Percentiles rank a stretch among this genome's conserved stretches.
Conservation (phyloP, 768 basidiomycete genomes). For the Lentinula sp. region DNA sequence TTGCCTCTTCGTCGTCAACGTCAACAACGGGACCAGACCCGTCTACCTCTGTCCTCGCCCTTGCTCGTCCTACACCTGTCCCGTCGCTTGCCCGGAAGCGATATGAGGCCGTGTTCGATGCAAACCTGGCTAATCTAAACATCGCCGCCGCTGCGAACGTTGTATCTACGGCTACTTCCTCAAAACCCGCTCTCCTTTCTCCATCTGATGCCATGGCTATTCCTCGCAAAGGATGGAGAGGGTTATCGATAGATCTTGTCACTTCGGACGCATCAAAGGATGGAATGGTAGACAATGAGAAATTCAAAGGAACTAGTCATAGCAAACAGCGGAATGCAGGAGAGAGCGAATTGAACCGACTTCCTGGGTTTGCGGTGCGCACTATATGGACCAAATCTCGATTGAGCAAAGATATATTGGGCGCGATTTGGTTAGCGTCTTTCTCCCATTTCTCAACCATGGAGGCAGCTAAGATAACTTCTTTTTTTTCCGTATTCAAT, state of each 20-base stretch:
- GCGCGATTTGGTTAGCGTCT: constrained; percentile 58
- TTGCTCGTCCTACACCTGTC: constrained; percentile 56
- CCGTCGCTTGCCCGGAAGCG: constrained; percentile 57
- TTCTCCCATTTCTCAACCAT: neutral
- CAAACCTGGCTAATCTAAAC: constrained; percentile 27
- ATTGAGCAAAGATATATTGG: constrained; percentile 44
- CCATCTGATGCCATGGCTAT: neutral
- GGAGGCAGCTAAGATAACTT: neutral
- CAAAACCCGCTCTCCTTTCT: neutral
- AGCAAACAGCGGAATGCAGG: constrained; percentile 21
- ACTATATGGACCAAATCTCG: constrained; percentile 59
- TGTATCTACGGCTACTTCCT: constrained; percentile 12
- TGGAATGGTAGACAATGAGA: constrained; percentile 14
- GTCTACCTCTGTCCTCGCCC: constrained; percentile 14
- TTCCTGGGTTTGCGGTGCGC: constrained; percentile 53
- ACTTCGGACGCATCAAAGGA: constrained; percentile 17
- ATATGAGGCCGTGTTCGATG: constrained; percentile 62
- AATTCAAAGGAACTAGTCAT: constrained; percentile 23
- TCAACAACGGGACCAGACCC: neutral
- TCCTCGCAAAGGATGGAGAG: constrained; percentile 63
- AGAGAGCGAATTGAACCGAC: constrained; percentile 4
- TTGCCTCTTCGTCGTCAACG: neutral
- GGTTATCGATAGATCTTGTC: constrained; percentile 62
- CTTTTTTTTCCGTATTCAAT: neutral
- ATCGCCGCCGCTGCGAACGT: constrained; percentile 7